These are phyloP conservation scores for Trichophyton rubrum DNA, from an alignment of 2,329 filamentous ascomycete species.

Conservation along the genomic window DNA sequence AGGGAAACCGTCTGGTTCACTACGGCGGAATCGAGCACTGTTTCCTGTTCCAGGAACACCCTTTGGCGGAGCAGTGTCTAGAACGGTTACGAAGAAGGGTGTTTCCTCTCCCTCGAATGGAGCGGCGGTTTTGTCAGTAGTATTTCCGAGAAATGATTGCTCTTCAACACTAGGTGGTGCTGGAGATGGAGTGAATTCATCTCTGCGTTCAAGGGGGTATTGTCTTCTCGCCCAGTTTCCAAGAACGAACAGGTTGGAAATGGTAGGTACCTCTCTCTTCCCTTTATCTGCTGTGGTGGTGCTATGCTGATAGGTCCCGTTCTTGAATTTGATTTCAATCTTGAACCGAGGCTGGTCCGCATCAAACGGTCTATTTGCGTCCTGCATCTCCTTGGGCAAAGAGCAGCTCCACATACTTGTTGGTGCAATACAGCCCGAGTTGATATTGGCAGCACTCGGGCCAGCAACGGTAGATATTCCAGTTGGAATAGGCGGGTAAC, in stretches of 20 bases:
- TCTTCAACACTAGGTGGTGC: constrained; percentile 48
- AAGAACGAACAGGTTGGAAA: neutral
- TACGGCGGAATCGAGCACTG: constrained; percentile 12
- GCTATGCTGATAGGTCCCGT: constrained; percentile 47
- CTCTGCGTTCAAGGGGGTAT: constrained; percentile 13
- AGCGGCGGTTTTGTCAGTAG: constrained; percentile 60
- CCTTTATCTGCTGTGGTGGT: constrained; percentile 40
- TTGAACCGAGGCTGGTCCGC: constrained; percentile 65
- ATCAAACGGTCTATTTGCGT: constrained; percentile 48
- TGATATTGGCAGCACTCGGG: constrained; percentile 52
- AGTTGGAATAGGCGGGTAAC: constrained; percentile 74
- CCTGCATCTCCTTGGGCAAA: constrained; percentile 64
- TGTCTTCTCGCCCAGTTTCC: neutral
- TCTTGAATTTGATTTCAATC: constrained; percentile 56
- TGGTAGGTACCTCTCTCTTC: neutral
- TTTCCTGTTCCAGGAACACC: constrained; percentile 18
- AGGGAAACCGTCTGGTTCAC: constrained; percentile 20
- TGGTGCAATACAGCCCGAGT: constrained; percentile 57
- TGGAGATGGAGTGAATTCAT: constrained; percentile 34
- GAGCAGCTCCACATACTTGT: constrained; percentile 76
- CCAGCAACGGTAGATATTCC: constrained; percentile 69
- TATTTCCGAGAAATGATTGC: constrained; percentile 70
- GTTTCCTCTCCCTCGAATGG: constrained; percentile 73
- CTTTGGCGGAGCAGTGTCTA: constrained; percentile 32
- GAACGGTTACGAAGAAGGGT: constrained; percentile 73